A percentile compares a stretch with the other conserved stretches of the same genome.
Evolutionary conservation across 1,284 basidiomycete species (phyloP).

Genomic region (Phellopilus nigrolimitatus): DNA sequence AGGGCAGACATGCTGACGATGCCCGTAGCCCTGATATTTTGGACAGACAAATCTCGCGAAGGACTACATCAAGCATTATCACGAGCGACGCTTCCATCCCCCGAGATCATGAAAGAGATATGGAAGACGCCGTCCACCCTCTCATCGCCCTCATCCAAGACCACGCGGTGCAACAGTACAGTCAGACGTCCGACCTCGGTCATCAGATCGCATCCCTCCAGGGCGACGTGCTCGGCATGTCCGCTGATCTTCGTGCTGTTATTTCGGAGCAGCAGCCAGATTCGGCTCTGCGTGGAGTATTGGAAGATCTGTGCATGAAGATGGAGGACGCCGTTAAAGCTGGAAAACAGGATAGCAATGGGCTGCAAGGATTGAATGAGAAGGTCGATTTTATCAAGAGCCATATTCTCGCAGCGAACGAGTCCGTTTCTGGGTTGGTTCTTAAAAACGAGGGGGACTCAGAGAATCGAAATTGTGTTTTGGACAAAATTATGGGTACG

Average conservation of each 20-base stretch:
- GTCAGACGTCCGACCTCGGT: slow-evolving; percentile 32
- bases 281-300: slow-evolving; percentile 8
- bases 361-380: slow-evolving; percentile 6
- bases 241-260: slow-evolving; percentile 18
- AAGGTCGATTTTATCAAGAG: slow-evolving; percentile 12
- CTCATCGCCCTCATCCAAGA: slow-evolving; percentile 27
- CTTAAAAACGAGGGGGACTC: background rate
- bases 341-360: background rate
- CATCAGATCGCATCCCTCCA: slow-evolving; percentile 36
- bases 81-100: background rate
- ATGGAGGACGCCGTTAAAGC: slow-evolving; percentile 4
- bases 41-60: background rate
- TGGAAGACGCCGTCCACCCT: background rate
- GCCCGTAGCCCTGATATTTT: background rate
- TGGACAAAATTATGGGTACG: background rate
- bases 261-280: slow-evolving; percentile 14
- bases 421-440: no score
- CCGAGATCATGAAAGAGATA: background rate
- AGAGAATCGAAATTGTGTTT: background rate
- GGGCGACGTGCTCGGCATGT: slow-evolving; percentile 28
- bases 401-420: slow-evolving; percentile 19
- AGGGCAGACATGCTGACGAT: background rate
- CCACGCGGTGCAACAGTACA: slow-evolving; percentile 33
- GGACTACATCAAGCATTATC: background rate
- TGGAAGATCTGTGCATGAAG: slow-evolving; percentile 17